phyloP scores from a whole-genome alignment of 768 basidiomycete species.

The Rhodotorula graminis region DNA sequence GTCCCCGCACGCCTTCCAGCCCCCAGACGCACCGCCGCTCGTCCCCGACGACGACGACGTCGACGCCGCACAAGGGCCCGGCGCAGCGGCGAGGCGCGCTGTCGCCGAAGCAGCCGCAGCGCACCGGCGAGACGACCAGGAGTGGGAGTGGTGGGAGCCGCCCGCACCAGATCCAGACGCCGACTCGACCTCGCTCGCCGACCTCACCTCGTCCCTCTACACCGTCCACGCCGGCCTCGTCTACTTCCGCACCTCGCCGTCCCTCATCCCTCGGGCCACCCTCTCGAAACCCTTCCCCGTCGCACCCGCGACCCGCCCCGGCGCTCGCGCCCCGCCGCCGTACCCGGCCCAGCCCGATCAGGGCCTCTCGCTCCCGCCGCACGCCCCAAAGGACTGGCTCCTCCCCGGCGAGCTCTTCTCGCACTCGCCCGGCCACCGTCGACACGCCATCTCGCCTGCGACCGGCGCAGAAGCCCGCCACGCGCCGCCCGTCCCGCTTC shows the following conservation, averaged over 20 bases:
- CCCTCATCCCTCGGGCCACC: not conserved
- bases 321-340: not conserved
- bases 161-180: not conserved
- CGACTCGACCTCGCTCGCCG: not conserved
- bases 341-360: not conserved
- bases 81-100: not conserved
- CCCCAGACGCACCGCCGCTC: constrained; percentile 27
- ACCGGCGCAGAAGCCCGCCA: not conserved
- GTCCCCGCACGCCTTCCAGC: not conserved
- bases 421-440: not conserved
- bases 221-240: constrained; percentile 15
- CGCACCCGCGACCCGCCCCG: not conserved
- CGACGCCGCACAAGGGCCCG: not conserved
- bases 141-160: constrained; percentile 30
- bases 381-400: constrained; percentile 11
- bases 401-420: constrained; percentile 22
- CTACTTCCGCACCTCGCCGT: constrained; percentile 13
- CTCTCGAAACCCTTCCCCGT: constrained; percentile 6
- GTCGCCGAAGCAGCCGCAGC: not conserved
- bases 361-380: constrained; percentile 2
- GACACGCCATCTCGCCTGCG: not conserved
- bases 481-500: not conserved
- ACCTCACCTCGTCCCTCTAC: constrained; percentile 13
- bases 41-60: not conserved
- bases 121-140: constrained; percentile 10